Percentiles rank a stretch among this genome's conserved stretches.
Evolutionary conservation across 371 early-diverging fungal species (phyloP).

Genomic region (Mortierella polycephala): DNA sequence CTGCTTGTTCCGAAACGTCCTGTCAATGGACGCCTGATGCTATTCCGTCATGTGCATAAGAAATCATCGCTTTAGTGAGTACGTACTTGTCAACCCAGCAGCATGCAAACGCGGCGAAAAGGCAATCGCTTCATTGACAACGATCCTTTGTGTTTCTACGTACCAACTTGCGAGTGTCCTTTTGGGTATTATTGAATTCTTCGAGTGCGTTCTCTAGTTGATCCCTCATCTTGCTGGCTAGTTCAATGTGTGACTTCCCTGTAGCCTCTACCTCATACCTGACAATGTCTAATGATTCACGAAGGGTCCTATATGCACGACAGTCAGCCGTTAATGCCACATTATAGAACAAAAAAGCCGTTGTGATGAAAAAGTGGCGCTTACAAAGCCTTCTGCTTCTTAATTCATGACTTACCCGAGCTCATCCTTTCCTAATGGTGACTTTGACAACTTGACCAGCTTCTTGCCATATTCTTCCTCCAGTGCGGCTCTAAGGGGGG

Average conservation of each 20-base stretch:
- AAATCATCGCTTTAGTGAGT: too few species aligned
- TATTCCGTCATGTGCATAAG: not conserved
- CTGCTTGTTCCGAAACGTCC: slow-evolving; percentile 65
- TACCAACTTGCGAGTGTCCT: slow-evolving; percentile 76
- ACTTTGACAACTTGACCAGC: slow-evolving; percentile 79
- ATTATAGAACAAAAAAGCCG: not conserved
- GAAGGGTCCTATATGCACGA: slow-evolving; percentile 63
- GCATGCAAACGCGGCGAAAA: not conserved
- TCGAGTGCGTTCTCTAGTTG: slow-evolving; percentile 78
- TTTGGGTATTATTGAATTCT: slow-evolving; percentile 85
- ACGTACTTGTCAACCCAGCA: too few species aligned
- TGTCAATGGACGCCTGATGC: slow-evolving; percentile 64
- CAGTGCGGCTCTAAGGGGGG: slow-evolving; percentile 69
- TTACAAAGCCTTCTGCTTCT: not conserved
- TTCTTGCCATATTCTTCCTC: slow-evolving; percentile 92
- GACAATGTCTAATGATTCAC: slow-evolving; percentile 73
- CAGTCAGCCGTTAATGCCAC: not conserved
- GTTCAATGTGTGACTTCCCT: slow-evolving; percentile 80
- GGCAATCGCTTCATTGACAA: not conserved
- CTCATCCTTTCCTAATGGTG: slow-evolving; percentile 86
- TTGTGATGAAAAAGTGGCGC: not conserved
- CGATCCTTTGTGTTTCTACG: not conserved
- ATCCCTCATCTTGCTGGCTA: slow-evolving; percentile 81
- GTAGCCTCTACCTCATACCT: slow-evolving; percentile 83
- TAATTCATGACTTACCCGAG: slow-evolving; percentile 68